Percentiles rank a stretch among this genome's conserved stretches.
These are phyloP conservation scores for Diaporthe longicolla DNA, from an alignment of 2,329 filamentous ascomycete genomes.

Conservation along the genomic window DNA sequence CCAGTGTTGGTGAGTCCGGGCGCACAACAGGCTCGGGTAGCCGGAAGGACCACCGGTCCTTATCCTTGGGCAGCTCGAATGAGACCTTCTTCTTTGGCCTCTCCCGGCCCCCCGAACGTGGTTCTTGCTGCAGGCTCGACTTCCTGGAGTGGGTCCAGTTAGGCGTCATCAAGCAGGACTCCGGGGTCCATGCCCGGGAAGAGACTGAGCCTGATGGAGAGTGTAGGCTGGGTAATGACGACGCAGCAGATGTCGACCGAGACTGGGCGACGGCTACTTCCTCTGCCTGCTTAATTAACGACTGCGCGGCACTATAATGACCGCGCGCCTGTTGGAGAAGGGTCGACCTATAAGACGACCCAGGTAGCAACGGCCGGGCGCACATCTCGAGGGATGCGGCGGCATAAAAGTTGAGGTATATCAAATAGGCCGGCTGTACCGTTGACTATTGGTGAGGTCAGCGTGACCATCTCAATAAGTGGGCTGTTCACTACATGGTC, in stretches of 20 bases:
- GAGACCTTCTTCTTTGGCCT: conserved; percentile 60
- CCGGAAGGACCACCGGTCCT: conserved; percentile 50
- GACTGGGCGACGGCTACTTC: conserved; percentile 54
- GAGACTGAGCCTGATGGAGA: conserved; percentile 63
- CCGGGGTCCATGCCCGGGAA: conserved; percentile 58
- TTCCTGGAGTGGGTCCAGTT: conserved; percentile 58
- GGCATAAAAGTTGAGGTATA: conserved; percentile 74
- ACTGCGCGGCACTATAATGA: conserved; percentile 65
- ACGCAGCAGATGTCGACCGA: conserved; percentile 54
- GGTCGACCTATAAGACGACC: conserved; percentile 61
- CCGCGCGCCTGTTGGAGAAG: conserved; percentile 66
- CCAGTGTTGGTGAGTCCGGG: conserved; percentile 73
- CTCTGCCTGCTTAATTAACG: conserved; percentile 64
- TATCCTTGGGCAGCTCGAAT: conserved; percentile 57
- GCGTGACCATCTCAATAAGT: background rate
- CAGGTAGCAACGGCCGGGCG: conserved; percentile 62
- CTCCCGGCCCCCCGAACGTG: conserved; percentile 18
- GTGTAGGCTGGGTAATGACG: conserved; percentile 55
- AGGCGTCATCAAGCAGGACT: conserved; percentile 62
- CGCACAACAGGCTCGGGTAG: conserved; percentile 64
- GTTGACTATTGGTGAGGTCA: conserved; percentile 47
- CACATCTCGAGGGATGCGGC: conserved; percentile 72
- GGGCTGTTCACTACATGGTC: background rate
- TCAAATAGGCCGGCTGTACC: conserved; percentile 67
- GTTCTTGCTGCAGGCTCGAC: conserved; percentile 46